Evolutionary conservation across 1,284 basidiomycete species (phyloP).

Genomic region (Irpex sp.): DNA sequence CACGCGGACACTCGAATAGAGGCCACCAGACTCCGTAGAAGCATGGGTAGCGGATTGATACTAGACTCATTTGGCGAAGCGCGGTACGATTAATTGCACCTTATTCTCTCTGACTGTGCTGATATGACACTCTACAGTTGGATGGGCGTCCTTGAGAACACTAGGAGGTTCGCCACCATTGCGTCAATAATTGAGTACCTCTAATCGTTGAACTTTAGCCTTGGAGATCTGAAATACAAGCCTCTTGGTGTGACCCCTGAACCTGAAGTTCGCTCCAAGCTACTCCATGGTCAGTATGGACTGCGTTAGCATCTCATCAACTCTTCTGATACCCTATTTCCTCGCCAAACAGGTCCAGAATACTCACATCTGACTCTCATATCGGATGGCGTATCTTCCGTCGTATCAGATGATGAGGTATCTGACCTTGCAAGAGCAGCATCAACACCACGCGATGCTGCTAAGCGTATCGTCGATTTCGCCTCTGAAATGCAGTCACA

Average conservation of each 20-base stretch:
- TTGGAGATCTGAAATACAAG: conserved; percentile 91
- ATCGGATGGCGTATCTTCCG: conserved; percentile 89
- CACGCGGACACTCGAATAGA: conserved; percentile 90
- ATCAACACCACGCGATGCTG: conserved; percentile 73
- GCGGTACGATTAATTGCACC: conserved; percentile 40
- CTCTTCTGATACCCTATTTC: background rate
- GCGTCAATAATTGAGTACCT: conserved; percentile 8
- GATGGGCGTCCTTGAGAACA: conserved; percentile 96
- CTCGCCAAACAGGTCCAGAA: conserved; percentile 45
- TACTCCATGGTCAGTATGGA: conserved; percentile 59
- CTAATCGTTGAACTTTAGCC: conserved; percentile 34
- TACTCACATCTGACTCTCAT: conserved; percentile 80
- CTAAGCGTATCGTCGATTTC: conserved; percentile 79
- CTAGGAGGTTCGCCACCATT: conserved; percentile 61
- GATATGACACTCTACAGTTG: conserved; percentile 46
- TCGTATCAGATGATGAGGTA: conserved; percentile 91
- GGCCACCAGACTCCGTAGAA: conserved; percentile 76
- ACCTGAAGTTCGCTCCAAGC: conserved; percentile 81
- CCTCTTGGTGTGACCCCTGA: conserved; percentile 90
- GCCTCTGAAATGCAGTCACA: conserved; percentile 88
- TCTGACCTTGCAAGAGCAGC: conserved; percentile 81
- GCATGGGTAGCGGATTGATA: conserved; percentile 87
- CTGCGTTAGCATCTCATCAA: background rate
- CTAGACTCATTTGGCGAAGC: conserved; percentile 96
- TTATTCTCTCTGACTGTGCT: background rate